phyloP scores from a whole-genome alignment of 2,329 filamentous ascomycete species.

The Xylaria sp. region DNA sequence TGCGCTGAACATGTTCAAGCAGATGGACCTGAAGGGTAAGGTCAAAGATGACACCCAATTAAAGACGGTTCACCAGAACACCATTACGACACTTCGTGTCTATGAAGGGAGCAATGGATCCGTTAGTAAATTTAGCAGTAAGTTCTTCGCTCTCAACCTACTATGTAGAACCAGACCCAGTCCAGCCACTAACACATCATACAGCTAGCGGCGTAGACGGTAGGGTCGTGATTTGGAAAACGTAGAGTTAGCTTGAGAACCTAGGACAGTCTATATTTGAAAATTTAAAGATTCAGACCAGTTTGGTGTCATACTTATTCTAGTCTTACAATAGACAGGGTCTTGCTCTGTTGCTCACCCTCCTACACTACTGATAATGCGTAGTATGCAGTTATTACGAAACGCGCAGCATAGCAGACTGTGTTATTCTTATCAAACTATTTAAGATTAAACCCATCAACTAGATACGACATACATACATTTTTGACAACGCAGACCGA shows the following conservation, averaged over 20 bases:
- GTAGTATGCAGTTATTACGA: background rate
- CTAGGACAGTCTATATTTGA: slow-evolving; percentile 8
- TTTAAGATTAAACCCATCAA: background rate
- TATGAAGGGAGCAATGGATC: slow-evolving; percentile 74
- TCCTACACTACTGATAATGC: too few species aligned
- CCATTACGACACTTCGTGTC: slow-evolving; percentile 83
- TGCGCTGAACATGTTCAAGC: slow-evolving; percentile 96
- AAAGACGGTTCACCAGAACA: slow-evolving; percentile 97
- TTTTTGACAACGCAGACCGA: background rate
- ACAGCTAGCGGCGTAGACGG: slow-evolving; percentile 85
- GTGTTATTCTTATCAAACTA: background rate
- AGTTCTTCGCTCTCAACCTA: slow-evolving; percentile 54
- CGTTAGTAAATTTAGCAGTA: slow-evolving; percentile 87
- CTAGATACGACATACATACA: background rate
- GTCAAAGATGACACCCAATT: slow-evolving; percentile 91
- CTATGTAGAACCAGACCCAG: slow-evolving; percentile 17
- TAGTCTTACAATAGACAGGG: background rate
- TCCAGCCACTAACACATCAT: slow-evolving; percentile 45
- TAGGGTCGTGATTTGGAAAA: slow-evolving; percentile 81
- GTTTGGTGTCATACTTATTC: background rate
- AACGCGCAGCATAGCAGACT: background rate
- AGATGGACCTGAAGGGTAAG: slow-evolving; percentile 99
- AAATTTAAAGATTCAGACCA: background rate
- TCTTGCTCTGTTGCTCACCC: background rate
- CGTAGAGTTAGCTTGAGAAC: slow-evolving; percentile 55